These are phyloP conservation scores for Ceratobasidium sp. DNA, from an alignment of 1,284 basidiomycete species.

Conservation along the genomic window DNA sequence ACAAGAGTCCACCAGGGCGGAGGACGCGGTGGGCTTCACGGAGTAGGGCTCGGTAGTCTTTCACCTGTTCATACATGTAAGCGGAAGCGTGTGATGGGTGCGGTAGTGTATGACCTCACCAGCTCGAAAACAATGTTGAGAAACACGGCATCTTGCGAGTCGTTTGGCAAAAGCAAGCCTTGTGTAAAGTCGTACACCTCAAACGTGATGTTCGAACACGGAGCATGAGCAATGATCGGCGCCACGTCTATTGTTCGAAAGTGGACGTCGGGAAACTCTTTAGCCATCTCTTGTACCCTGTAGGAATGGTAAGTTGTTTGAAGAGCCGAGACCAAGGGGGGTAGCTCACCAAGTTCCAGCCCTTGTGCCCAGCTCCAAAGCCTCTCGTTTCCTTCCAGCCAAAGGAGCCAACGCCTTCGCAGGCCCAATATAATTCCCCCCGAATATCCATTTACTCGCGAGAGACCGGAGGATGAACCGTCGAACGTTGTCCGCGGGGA, in stretches of 20 bases:
- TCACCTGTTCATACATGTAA: not conserved
- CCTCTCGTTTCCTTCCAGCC: not conserved
- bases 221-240: slow-evolving; percentile 6
- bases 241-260: slow-evolving; percentile 13
- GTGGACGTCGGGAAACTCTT: slow-evolving; percentile 13
- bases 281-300: slow-evolving; percentile 30
- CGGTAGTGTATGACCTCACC: not conserved
- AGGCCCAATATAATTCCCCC: slow-evolving; percentile 15
- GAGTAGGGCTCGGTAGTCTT: slow-evolving; percentile 1
- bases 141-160: slow-evolving; percentile 19
- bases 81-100: not conserved
- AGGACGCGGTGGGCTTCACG: slow-evolving; percentile 11
- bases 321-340: too few species aligned
- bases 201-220: slow-evolving; percentile 14
- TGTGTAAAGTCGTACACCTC: slow-evolving; percentile 23
- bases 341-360: slow-evolving; percentile 5
- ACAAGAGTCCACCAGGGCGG: not conserved
- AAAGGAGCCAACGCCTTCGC: not conserved
- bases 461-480: not conserved
- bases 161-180: not conserved
- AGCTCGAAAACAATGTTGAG: not conserved
- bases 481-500: slow-evolving; percentile 8
- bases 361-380: not conserved
- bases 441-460: not conserved
- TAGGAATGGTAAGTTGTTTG: not conserved